Percentiles rank a stretch among this genome's conserved stretches.
Evolutionary conservation across 2,329 filamentous ascomycete species (phyloP).

Genomic region (Ophiocordyceps australis): DNA sequence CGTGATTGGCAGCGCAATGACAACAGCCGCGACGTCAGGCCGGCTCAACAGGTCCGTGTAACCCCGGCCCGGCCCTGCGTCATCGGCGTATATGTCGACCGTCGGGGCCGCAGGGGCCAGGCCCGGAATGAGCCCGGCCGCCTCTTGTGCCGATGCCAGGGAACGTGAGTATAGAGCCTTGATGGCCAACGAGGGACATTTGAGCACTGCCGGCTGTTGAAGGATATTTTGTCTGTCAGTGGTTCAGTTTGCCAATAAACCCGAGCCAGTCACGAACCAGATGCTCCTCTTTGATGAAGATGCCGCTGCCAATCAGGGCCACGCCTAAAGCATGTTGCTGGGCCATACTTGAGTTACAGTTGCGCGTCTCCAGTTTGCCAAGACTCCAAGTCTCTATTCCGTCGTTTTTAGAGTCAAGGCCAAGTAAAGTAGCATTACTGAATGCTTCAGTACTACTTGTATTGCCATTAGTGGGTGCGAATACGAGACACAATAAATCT

Average conservation of each 20-base stretch:
- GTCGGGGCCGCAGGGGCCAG: slow-evolving; percentile 4
- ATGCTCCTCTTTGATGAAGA: slow-evolving; percentile 41
- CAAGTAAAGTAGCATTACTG: too few relatives aligned
- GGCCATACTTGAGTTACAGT: not conserved
- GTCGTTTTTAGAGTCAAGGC: too few relatives aligned
- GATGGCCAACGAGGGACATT: slow-evolving; percentile 28
- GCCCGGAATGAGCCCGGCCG: slow-evolving; percentile 18
- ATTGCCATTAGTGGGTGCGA: too few relatives aligned
- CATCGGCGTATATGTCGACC: slow-evolving; percentile 38
- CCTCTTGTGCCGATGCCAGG: slow-evolving; percentile 31
- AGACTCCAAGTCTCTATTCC: too few relatives aligned
- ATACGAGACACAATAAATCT: too few relatives aligned
- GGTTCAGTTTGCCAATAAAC: not conserved
- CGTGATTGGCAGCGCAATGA: slow-evolving; percentile 44
- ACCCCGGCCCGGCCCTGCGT: slow-evolving; percentile 23
- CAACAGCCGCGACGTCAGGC: slow-evolving; percentile 33
- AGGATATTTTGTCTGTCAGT: not conserved
- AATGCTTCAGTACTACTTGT: too few relatives aligned
- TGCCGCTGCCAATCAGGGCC: slow-evolving; percentile 44
- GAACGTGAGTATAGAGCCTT: slow-evolving; percentile 51
- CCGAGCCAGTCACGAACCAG: slow-evolving; percentile 29
- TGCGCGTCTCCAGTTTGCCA: too few relatives aligned
- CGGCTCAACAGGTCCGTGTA: slow-evolving; percentile 33
- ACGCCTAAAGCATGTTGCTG: slow-evolving; percentile 24
- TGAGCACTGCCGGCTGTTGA: slow-evolving; percentile 36